Evolutionary conservation across 2,329 filamentous ascomycete species (phyloP).

Genomic region (Phialophora expanda): DNA sequence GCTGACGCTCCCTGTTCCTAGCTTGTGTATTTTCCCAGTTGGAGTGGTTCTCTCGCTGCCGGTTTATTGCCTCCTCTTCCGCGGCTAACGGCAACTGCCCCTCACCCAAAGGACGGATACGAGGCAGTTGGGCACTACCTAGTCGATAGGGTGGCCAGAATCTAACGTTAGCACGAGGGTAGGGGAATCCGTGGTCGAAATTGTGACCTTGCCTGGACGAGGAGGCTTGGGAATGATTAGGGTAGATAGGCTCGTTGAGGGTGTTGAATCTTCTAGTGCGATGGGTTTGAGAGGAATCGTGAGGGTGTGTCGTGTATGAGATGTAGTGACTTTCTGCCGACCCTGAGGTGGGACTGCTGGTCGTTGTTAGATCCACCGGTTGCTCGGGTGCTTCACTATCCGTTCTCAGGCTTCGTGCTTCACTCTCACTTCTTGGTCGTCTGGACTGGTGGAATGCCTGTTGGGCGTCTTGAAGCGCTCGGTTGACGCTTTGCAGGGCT

Average conservation of each 20-base stretch:
- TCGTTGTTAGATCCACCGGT: constrained; percentile 33
- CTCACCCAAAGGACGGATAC: constrained; percentile 4
- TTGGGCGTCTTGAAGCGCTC: constrained; percentile 36
- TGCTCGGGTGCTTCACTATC: constrained; percentile 19
- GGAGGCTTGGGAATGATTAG: constrained; percentile 8
- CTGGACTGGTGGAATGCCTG: constrained; percentile 35
- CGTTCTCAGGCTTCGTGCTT: constrained; percentile 6
- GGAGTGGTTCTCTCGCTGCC: constrained; percentile 36
- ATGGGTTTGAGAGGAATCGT: constrained; percentile 26
- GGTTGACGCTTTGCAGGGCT: constrained; percentile 35
- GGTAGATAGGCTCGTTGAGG: constrained; percentile 36
- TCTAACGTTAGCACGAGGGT: constrained; percentile 4
- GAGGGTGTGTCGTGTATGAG: constrained; percentile 36
- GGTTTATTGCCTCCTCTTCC: constrained; percentile 35
- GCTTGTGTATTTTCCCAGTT: constrained; percentile 35
- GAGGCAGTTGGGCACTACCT: neutral
- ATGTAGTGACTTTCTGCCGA: constrained; percentile 33
- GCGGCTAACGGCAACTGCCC: constrained; percentile 18
- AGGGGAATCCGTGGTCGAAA: neutral
- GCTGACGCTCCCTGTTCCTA: constrained; percentile 28
- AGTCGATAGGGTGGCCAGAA: constrained; percentile 12
- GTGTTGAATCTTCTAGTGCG: constrained; percentile 25
- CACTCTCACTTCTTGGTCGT: constrained; percentile 9
- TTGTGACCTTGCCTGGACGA: constrained; percentile 6
- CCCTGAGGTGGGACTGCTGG: constrained; percentile 4